phyloP scores from a whole-genome alignment of 2,329 filamentous ascomycete species.

The Madurella mycetomatis region DNA sequence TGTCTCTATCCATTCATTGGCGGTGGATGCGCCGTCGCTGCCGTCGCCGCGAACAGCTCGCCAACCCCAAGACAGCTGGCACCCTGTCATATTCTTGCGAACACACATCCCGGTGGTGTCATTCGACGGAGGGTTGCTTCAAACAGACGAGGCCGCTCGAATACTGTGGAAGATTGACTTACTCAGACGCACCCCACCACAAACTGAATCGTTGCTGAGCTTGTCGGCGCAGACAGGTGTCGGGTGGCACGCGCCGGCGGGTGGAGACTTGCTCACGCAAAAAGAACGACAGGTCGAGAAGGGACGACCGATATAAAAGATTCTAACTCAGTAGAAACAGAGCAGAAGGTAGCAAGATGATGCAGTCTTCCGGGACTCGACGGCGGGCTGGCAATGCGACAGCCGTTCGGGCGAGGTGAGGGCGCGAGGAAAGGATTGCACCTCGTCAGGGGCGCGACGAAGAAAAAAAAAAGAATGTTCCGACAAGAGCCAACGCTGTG shows the following conservation, averaged over 20 bases:
- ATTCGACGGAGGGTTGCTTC: background rate
- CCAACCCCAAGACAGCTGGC: background rate
- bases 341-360: background rate
- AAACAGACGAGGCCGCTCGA: background rate
- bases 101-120: background rate
- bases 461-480: constrained; percentile 17
- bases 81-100: background rate
- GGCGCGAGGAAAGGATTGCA: constrained; percentile 9
- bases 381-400: constrained; percentile 3
- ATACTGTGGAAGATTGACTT: background rate
- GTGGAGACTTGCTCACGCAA: constrained; percentile 23
- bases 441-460: constrained; percentile 20
- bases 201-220: constrained; percentile 4
- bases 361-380: background rate
- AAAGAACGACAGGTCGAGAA: constrained; percentile 7
- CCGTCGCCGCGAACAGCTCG: background rate
- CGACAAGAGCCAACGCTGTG: constrained; percentile 10
- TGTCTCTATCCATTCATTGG: background rate
- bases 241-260: constrained; percentile 9
- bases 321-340: constrained; percentile 8
- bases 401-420: constrained; percentile 9
- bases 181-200: constrained; percentile 1
- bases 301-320: constrained; percentile 2
- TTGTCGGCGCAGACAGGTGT: background rate
- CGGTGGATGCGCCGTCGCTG: background rate